Base-by-base conservation (phyloP, 805 yeast species). In the Scheffersomyces lignosus region DNA sequence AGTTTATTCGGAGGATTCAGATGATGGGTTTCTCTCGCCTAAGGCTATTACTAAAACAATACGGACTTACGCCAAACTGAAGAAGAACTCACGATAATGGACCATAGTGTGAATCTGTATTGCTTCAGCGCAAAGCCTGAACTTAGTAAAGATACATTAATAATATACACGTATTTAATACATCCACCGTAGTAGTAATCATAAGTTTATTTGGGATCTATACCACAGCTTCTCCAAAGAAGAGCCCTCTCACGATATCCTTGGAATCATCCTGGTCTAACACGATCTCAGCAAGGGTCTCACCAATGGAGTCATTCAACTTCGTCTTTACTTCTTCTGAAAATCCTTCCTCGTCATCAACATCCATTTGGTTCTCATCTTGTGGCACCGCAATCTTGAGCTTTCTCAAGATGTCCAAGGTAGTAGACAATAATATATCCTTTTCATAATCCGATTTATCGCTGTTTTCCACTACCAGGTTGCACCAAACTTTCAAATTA, bases 401-500 rank as follows among this genome's bases (percentile, higher is more conserved):
- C 18, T 66, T 70, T 35, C 72, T 60, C 42, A 85, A 68, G 32
- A 82, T 77, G 17, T 77, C 80, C 5, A 87, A 46, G 7, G 77
- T 70, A 12, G 73, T 69, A 5, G 55, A 57, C 2, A 75, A 57
- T 36, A 85, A 64, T 13, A 73, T 57, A 8, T 63, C 58, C 32
- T 67, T 70, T 41, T 83, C 87, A 24, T 44, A 51, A 2, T 56
- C 66, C 18, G 70, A 67, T 14, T 64, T 64, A 17, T 71, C 60
- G 24, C 60, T 54, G 17, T 56, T 63, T 29, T 60, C 72, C 30
- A 83, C 63, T 1, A 84, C 82, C 41, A 77, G 72, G 33, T 67
- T 70, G 12, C 80, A 70, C 99, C 99, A 93, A 39, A 81, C 78
- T 45, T 80, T 76, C 42, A 91, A 62, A 58, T 93, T 93, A 0